Evolutionary conservation across 2,329 filamentous ascomycete species (phyloP).

Genomic region (Aspergillus japonicus): DNA sequence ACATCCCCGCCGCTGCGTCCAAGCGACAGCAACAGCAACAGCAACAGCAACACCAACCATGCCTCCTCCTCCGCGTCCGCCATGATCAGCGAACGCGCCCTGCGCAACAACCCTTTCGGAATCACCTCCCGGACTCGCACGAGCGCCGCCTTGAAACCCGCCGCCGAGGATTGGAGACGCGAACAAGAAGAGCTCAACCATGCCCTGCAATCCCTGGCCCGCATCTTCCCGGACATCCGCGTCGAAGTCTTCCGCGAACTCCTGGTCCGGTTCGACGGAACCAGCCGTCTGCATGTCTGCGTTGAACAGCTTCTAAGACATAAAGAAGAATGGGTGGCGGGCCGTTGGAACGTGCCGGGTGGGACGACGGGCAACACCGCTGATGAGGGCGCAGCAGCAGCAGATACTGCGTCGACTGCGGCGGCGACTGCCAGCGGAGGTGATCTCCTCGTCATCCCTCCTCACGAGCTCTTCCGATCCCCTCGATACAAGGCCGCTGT

Average conservation of each 20-base stretch:
- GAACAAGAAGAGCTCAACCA: conserved; percentile 44
- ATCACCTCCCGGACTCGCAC: conserved; percentile 29
- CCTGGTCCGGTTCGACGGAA: conserved; percentile 46
- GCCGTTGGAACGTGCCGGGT: conserved; percentile 45
- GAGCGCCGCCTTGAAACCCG: conserved; percentile 17
- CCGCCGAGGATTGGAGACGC: conserved; percentile 31
- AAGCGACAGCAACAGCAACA: conserved; percentile 14
- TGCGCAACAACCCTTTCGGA: conserved; percentile 47
- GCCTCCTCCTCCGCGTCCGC: conserved; percentile 31
- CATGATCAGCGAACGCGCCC: conserved; percentile 41
- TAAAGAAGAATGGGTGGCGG: conserved; percentile 48
- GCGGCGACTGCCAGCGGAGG: background rate
- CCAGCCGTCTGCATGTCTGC: conserved; percentile 48
- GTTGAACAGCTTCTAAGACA: conserved; percentile 49
- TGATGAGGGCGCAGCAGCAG: background rate
- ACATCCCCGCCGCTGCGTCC: conserved; percentile 29
- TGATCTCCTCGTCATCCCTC: conserved; percentile 31
- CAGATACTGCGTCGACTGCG: background rate
- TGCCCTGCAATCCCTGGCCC: conserved; percentile 41
- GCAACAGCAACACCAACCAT: conserved; percentile 8
- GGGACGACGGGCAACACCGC: conserved; percentile 7
- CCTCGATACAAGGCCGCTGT: conserved; percentile 45
- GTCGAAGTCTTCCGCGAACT: conserved; percentile 50
- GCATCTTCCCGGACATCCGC: conserved; percentile 48
- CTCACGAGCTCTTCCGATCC: conserved; percentile 46